Evolutionary conservation across 371 early-diverging fungal species (phyloP).

Genomic region (Basidiobolus meristosporus): DNA sequence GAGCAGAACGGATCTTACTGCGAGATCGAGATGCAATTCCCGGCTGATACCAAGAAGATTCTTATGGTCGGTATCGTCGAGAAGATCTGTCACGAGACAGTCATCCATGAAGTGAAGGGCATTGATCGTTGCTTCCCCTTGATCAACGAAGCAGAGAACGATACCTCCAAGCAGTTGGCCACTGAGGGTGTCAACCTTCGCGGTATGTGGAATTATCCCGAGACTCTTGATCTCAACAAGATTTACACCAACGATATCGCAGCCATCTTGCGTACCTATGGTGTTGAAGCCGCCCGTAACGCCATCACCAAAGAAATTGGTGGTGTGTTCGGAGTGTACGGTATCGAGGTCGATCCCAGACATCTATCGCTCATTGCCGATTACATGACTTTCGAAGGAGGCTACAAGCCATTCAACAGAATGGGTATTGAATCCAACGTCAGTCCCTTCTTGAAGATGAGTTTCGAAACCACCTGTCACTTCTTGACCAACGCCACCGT

Average conservation of each 20-base stretch:
- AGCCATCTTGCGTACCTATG: slow-evolving; percentile 81
- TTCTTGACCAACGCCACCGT: slow-evolving; percentile 86
- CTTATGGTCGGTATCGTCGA: slow-evolving; percentile 82
- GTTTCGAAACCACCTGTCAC: slow-evolving; percentile 86
- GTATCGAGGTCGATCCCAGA: slow-evolving; percentile 89
- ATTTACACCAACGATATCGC: slow-evolving; percentile 96
- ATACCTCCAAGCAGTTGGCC: slow-evolving; percentile 31
- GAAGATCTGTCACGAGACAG: slow-evolving; percentile 31
- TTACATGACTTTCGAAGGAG: slow-evolving; percentile 99
- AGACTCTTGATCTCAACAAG: slow-evolving; percentile 64
- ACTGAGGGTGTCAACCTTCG: slow-evolving; percentile 84
- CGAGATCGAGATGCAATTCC: slow-evolving; percentile 63
- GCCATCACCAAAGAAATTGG: slow-evolving; percentile 93
- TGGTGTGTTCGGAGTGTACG: slow-evolving; percentile 93
- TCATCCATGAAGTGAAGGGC: slow-evolving; percentile 75
- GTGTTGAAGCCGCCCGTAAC: slow-evolving; percentile 96
- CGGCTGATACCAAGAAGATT: slow-evolving; percentile 76
- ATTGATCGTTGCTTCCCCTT: slow-evolving; percentile 61
- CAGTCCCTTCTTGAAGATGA: slow-evolving; percentile 93
- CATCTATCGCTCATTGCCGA: slow-evolving; percentile 97
- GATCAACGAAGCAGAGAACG: slow-evolving; percentile 53
- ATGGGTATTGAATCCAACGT: slow-evolving; percentile 81
- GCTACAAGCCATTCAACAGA: slow-evolving; percentile 93
- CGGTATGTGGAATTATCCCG: slow-evolving; percentile 70
- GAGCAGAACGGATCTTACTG: slow-evolving; percentile 45